Base-by-base conservation (phyloP, 148 eudicot genomes). In the Rhododendron vialii region DNA sequence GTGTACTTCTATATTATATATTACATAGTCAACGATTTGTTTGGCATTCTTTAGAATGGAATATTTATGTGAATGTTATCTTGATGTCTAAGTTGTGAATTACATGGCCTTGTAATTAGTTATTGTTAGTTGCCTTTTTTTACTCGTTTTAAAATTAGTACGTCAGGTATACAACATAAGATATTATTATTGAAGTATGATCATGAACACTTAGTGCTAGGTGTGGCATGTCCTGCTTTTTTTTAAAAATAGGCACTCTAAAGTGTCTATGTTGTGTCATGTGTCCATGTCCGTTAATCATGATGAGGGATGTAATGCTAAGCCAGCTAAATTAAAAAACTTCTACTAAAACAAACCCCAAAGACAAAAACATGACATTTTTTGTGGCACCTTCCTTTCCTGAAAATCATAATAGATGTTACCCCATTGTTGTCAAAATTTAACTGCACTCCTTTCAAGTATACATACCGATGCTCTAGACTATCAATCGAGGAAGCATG, bases 351-450 rank as follows among this genome's bases (percentile, higher is more conserved):
- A 63, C 30, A 63, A 63, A 63, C 13, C 30, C 71, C 28, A 24
- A 22, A 63, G 71, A 63, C 30, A n/a, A 63, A 63, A 20, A 20
- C 63, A 57, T 57, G 63, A 57, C n/a, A 5, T 20, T 59, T 59
- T 59, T 59, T 59, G n/a, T 22, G 26, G 65, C 65, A 20, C 26
- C 24, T 63, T 63, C 69, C 69, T 24, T 24, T 57, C 20, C 7
- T 2, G 28, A 24, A 63, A 63, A 63, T 24, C 11, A 0, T 63
- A 79, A n/a, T 38, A 76, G 12, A 76, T 20, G 26, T 76, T 76
- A 22, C 80, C 80, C 48, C 80, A 38, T 76, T 76, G 80, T 76
- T 79, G 81, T 22, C 81, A 79, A 79, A 79, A 78, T 47, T 48
- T 4, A 47, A 77, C n/a, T 41, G 43, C 45, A 6, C 45, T 41